Base-by-base conservation (phyloP, 768 basidiomycete genomes). In the Gelatoporia subvermispora region DNA sequence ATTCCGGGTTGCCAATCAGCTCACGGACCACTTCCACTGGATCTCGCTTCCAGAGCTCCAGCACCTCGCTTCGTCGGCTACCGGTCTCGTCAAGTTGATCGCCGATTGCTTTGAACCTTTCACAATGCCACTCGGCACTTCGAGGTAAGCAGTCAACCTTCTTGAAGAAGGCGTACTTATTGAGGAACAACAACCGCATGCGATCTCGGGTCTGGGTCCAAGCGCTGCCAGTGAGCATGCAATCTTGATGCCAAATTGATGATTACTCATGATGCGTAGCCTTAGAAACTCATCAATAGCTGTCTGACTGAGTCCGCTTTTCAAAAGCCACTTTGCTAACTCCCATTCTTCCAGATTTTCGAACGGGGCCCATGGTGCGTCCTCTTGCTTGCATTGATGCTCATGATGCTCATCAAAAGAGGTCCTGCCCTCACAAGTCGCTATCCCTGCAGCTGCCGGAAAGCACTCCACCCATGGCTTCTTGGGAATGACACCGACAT, bases 251-350 rank as follows among this genome's bases (percentile, higher is more conserved):
- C 31, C 62, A 53, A 41, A 60, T 68, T 1, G 65, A 63, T 13
- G 56, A 50, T 0, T 56, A 56, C 63, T 47, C 50, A 67, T 64
- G 16, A 57, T 61, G 11, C 55, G 42, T 3, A 70, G 49, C 25
- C 65, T 65, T 16, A 72, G 51, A 40, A 68, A 69, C 8, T 57
- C 45, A 34, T 71, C 55, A 0, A 63, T 67, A 20, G 37, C 44
- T 11, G 35, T 9, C 43, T 64, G 56, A 1, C 43, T 61, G 17
- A 69, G 56, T 7, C 68, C 59, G 4, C 61, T 51, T 36, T 48
- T 37, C 59, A 63, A 59, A 22, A 73, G 42, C 68, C 64, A 72
- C 16, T 49, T 36, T 1, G 57, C 71, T 2, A 72, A 43, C 37
- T 66, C 63, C 56, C 56, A 55, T 60, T 72, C 65, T 8, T 66